Evolutionary conservation across 179 eudicot genomes (phyloP).

Genomic region (Heliamphora pulchella): DNA sequence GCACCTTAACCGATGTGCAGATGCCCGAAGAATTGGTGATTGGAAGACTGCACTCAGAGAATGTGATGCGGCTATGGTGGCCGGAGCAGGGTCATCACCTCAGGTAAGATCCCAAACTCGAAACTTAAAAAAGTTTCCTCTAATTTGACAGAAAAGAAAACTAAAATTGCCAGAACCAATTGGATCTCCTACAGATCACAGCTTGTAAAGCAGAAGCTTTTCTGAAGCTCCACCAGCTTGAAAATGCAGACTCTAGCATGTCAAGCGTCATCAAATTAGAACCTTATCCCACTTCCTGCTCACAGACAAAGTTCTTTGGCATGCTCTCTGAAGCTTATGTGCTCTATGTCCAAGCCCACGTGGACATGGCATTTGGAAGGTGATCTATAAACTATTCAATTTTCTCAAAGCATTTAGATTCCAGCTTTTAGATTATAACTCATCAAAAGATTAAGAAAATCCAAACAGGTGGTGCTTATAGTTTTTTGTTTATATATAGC

Average conservation of each 20-base stretch:
- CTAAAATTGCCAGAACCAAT: background rate
- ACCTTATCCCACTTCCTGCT: constrained; percentile 25
- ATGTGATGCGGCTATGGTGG: constrained; percentile 31
- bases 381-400: constrained; percentile 10
- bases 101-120: constrained; percentile 18
- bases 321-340: constrained; percentile 34
- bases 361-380: constrained; percentile 45
- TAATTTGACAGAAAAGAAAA: background rate
- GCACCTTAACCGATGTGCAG: constrained; percentile 28
- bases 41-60: constrained; percentile 35
- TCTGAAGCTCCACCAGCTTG: constrained; percentile 33
- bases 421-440: too few species aligned
- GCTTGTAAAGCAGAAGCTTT: constrained; percentile 38
- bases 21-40: constrained; percentile 34
- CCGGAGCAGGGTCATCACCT: constrained; percentile 33
- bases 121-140: background rate
- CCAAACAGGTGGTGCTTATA: too few species aligned
- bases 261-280: constrained; percentile 22
- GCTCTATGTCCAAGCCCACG: constrained; percentile 26
- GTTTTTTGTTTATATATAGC: too few species aligned
- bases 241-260: constrained; percentile 28
- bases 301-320: constrained; percentile 27
- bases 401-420: background rate
- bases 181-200: constrained; percentile 19
- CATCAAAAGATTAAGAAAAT: too few species aligned